These are phyloP conservation scores for Bromus sterilis DNA, from an alignment of 176 grass and related monocot genomes.

Conservation along the genomic window DNA sequence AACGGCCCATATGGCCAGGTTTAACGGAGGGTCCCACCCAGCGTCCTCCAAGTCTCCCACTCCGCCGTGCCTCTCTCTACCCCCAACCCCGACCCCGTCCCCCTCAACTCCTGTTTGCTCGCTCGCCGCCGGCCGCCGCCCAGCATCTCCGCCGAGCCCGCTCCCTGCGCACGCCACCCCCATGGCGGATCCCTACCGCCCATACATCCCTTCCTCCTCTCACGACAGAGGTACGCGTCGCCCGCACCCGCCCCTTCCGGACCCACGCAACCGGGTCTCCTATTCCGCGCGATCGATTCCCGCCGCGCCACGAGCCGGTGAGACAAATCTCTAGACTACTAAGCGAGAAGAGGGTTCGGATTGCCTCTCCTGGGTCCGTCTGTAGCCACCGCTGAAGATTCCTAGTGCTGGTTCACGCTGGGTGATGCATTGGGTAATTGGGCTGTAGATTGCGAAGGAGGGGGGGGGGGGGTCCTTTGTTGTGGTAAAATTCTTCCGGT, in stretches of 20 bases:
- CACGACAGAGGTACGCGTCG: constrained; percentile 24
- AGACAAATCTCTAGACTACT: background rate
- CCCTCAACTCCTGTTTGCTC: background rate
- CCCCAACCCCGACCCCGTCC: background rate
- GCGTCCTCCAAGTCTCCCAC: too few species aligned
- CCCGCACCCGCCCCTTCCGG: background rate
- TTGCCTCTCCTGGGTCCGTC: background rate
- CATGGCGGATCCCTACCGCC: constrained; percentile 45
- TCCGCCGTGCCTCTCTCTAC: too few species aligned
- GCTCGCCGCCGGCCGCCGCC: background rate
- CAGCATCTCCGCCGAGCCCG: background rate
- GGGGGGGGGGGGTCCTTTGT: background rate
- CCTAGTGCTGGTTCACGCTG: background rate
- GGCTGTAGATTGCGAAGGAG: background rate
- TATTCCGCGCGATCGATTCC: background rate
- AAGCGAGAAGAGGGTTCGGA: background rate
- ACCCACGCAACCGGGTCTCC: background rate
- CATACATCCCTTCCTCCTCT: constrained; percentile 11
- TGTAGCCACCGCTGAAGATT: background rate
- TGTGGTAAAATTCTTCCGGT: background rate
- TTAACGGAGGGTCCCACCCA: too few species aligned
- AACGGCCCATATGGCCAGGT: too few species aligned
- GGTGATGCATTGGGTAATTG: background rate
- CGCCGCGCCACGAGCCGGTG: background rate
- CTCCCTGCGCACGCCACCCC: background rate